phyloP scores from a whole-genome alignment of 129 eudicot species.

The Heracleum sosnowskyi region DNA sequence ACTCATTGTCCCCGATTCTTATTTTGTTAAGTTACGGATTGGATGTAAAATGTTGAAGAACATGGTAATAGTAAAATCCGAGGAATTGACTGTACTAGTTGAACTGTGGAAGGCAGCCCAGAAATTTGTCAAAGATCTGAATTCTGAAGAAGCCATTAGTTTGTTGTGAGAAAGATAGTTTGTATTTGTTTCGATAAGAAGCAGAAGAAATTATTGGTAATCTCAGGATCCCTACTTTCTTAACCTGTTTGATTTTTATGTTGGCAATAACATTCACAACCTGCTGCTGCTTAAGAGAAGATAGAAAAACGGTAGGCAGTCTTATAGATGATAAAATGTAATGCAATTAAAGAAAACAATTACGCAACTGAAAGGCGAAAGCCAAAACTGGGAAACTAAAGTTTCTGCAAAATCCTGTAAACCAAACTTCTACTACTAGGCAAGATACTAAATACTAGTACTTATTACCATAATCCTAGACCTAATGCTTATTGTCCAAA shows the following conservation, averaged over 20 bases:
- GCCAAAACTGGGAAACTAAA: neutral
- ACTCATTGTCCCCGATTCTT: too few species aligned
- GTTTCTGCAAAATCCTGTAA: neutral
- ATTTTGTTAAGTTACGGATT: too few species aligned
- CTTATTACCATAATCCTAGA: constrained; percentile 2
- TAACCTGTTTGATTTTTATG: neutral
- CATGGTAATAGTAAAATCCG: too few species aligned
- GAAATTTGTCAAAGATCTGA: neutral
- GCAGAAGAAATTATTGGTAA: too few species aligned
- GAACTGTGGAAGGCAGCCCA: neutral
- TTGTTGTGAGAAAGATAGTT: too few species aligned
- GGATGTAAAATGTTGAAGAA: too few species aligned
- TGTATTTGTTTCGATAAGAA: too few species aligned
- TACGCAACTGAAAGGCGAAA: neutral
- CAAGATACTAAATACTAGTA: neutral
- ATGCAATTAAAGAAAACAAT: neutral
- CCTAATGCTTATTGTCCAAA: neutral
- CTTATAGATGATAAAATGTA: neutral
- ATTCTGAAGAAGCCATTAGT: neutral
- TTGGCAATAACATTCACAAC: too few species aligned
- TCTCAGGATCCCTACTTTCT: neutral
- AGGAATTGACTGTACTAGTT: too few species aligned
- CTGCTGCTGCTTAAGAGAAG: too few species aligned
- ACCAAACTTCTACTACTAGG: neutral
- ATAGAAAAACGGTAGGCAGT: neutral